These are phyloP conservation scores for Lipomyces starkeyi DNA, from an alignment of 805 yeast genomes.

Conservation along the genomic window DNA sequence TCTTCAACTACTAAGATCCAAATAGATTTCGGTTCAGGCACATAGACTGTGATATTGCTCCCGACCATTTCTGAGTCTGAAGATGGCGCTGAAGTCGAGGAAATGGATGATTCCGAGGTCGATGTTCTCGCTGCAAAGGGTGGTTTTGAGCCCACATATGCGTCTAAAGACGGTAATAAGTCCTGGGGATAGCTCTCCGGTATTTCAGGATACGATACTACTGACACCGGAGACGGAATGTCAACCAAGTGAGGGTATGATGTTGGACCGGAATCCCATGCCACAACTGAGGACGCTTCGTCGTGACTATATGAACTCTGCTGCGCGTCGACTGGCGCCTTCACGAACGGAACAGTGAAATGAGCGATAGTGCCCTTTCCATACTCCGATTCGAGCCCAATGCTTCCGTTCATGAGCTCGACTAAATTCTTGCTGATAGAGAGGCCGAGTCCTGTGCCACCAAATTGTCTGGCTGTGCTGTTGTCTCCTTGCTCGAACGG, in stretches of 20 bases:
- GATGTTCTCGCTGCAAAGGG: not conserved
- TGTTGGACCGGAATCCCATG: slow-evolving; percentile 15
- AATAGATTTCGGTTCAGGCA: not conserved
- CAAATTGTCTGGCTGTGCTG: slow-evolving; percentile 56
- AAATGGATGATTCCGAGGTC: not conserved
- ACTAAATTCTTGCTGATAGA: slow-evolving; percentile 57
- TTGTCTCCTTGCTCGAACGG: slow-evolving; percentile 65
- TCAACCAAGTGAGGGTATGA: slow-evolving; percentile 1
- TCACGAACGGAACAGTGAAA: slow-evolving; percentile 45
- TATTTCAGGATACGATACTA: not conserved
- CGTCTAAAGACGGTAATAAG: not conserved
- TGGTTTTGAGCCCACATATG: not conserved
- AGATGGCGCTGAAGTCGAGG: not conserved
- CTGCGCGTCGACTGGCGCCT: slow-evolving; percentile 24
- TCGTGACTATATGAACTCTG: slow-evolving; percentile 40
- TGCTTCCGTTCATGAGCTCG: slow-evolving; percentile 56
- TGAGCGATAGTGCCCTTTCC: slow-evolving; percentile 56
- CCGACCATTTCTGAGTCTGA: not conserved
- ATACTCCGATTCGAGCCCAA: slow-evolving; percentile 54
- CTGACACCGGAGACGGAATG: slow-evolving; percentile 1
- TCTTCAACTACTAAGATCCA: slow-evolving; percentile 38
- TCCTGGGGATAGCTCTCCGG: not conserved
- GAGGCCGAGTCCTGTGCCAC: slow-evolving; percentile 60
- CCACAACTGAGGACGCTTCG: slow-evolving; percentile 11
- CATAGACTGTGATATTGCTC: not conserved